Percentiles rank a stretch among this genome's conserved stretches.
Conservation (phyloP, 106 monocot species). For the Phalaenopsis equestris region DNA sequence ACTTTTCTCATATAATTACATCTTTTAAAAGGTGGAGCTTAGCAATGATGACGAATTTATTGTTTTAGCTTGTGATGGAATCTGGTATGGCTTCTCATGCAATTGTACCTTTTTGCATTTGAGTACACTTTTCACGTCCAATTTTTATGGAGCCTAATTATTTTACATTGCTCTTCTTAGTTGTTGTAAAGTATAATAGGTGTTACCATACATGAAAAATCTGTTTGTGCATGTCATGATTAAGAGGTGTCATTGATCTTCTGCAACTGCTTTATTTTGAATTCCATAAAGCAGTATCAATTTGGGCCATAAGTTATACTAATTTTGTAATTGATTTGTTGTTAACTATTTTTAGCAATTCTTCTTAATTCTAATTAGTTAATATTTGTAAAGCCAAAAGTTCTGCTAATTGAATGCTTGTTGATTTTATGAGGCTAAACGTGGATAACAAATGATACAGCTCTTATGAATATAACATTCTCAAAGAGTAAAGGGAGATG, state of each 20-base stretch:
- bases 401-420: not conserved
- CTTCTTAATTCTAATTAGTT: not conserved
- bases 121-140: not conserved
- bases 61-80: constrained; percentile 91
- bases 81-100: constrained; percentile 39
- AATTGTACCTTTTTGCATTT: not conserved
- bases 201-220: too few relatives aligned
- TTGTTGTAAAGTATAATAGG: not conserved
- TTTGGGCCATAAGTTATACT: not conserved
- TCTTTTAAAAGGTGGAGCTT: constrained; percentile 58
- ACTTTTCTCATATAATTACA: not conserved
- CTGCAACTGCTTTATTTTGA: not conserved
- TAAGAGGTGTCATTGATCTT: too few relatives aligned
- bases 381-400: not conserved
- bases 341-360: not conserved
- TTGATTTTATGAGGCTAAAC: too few relatives aligned
- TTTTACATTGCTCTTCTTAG: not conserved
- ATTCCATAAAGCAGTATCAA: not conserved
- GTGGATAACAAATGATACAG: too few relatives aligned
- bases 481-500: not conserved
- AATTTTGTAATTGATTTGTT: not conserved
- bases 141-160: not conserved
- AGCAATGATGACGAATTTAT: constrained; percentile 92
- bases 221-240: too few relatives aligned
- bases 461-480: not conserved